Evolutionary conservation across 73 alveolate genomes (phyloP).

Genomic region (Paramecium pentaurelia): DNA sequence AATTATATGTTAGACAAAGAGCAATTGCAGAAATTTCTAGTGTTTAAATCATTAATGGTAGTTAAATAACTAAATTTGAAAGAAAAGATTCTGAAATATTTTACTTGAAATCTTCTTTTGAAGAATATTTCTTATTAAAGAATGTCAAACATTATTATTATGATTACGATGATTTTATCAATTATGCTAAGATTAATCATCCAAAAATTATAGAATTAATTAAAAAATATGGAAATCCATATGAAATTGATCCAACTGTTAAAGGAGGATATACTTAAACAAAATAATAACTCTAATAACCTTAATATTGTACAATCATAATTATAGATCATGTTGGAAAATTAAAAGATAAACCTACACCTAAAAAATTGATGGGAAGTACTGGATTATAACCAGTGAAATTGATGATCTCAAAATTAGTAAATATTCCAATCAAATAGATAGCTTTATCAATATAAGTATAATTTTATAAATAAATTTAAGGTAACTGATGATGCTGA

Average conservation of each 20-base stretch:
- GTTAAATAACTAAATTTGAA: constrained; percentile 61
- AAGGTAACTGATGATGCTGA: constrained; percentile 30
- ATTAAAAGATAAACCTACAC: constrained; percentile 13
- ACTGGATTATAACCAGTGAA: constrained; percentile 13
- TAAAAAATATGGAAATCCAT: constrained; percentile 70
- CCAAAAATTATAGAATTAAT: constrained; percentile 64
- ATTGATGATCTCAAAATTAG: neutral
- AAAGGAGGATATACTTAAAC: neutral
- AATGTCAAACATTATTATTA: constrained; percentile 54
- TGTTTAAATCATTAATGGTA: constrained; percentile 65
- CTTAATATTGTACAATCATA: neutral
- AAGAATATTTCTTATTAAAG: constrained; percentile 63
- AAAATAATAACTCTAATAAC: neutral
- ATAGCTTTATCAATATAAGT: neutral
- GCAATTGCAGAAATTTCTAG: constrained; percentile 58
- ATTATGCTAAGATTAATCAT: constrained; percentile 54
- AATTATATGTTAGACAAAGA: constrained; percentile 50
- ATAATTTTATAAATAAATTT: neutral
- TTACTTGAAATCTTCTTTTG: constrained; percentile 65
- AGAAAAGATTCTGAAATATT: constrained; percentile 71
- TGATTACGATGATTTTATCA: constrained; percentile 57
- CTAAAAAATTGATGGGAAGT: constrained; percentile 1
- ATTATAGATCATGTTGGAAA: constrained; percentile 29
- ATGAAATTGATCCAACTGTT: constrained; percentile 60
- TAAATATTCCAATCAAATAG: neutral